A percentile compares a stretch with the other conserved stretches of the same genome.
Conservation (phyloP, 768 basidiomycete species). For the Termitomyces sp. region DNA sequence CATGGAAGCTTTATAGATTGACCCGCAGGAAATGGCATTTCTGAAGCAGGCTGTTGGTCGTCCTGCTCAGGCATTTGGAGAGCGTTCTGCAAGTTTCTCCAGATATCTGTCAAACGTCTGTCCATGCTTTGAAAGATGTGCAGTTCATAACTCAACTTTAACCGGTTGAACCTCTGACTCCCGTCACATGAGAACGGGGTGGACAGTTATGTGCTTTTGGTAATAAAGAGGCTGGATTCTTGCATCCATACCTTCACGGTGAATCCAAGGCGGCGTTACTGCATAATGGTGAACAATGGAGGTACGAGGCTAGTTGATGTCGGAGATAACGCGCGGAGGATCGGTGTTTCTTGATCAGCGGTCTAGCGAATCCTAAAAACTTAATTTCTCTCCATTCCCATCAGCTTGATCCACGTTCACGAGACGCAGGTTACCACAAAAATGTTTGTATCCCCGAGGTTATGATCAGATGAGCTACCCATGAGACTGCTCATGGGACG, state of each 20-base stretch:
- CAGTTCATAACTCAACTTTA: background rate
- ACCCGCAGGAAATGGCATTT: background rate
- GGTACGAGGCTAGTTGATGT: background rate
- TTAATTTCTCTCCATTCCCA: constrained; percentile 8
- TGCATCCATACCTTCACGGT: background rate
- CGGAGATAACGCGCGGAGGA: constrained; percentile 10
- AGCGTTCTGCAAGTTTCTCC: background rate
- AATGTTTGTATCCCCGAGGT: background rate
- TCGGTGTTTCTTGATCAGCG: background rate
- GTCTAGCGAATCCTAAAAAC: constrained; percentile 11
- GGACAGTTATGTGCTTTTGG: background rate
- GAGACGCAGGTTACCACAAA: background rate
- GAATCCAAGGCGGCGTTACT: background rate
- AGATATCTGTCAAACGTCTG: background rate
- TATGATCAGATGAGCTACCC: constrained; percentile 8
- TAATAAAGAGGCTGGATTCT: background rate
- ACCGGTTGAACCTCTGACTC: background rate
- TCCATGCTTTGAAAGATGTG: background rate
- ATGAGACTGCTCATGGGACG: constrained; percentile 9
- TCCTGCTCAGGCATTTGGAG: background rate
- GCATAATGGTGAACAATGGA: background rate
- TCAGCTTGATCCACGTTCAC: background rate
- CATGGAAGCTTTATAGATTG: background rate
- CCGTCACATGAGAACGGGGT: background rate
- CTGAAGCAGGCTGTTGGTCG: background rate